phyloP scores from a whole-genome alignment of 768 basidiomycete species.

The Clavaria fumosa region DNA sequence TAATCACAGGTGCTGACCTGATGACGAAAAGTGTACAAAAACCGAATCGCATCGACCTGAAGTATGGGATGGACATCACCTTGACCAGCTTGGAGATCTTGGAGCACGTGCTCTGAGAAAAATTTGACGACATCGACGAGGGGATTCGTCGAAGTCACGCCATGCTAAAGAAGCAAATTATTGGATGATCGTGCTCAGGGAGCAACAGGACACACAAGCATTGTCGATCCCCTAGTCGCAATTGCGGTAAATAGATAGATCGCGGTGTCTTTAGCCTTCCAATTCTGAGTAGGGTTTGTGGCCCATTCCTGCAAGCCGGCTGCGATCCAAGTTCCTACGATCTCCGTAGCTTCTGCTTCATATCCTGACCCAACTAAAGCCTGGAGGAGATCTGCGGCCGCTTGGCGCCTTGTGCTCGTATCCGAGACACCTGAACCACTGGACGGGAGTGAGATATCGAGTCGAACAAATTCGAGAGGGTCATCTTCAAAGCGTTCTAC shows the following conservation, averaged over 20 bases:
- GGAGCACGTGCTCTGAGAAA: slow-evolving; percentile 83
- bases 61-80: slow-evolving; percentile 74
- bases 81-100: slow-evolving; percentile 60
- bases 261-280: slow-evolving; percentile 90
- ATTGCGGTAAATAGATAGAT: slow-evolving; percentile 89
- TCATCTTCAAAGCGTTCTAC: slow-evolving; percentile 96
- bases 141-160: slow-evolving; percentile 85
- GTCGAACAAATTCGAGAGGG: slow-evolving; percentile 85
- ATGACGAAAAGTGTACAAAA: slow-evolving; percentile 88
- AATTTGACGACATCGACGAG: slow-evolving; percentile 91
- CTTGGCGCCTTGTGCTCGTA: slow-evolving; percentile 74
- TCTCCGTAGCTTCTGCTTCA: slow-evolving; percentile 75
- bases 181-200: too few species aligned
- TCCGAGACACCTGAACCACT: slow-evolving; percentile 34
- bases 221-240: slow-evolving; percentile 78
- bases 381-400: slow-evolving; percentile 90
- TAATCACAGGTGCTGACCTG: slow-evolving; percentile 38
- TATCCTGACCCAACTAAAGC: slow-evolving; percentile 71
- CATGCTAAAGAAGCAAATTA: slow-evolving; percentile 35
- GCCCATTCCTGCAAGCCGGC: slow-evolving; percentile 57
- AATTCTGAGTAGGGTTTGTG: slow-evolving; percentile 42
- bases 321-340: slow-evolving; percentile 74
- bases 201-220: slow-evolving; percentile 35
- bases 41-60: slow-evolving; percentile 93
- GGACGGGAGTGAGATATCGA: slow-evolving; percentile 59